phyloP scores from a whole-genome alignment of 192 early-diverging fungal species.

The Chytriomyces confervae region DNA sequence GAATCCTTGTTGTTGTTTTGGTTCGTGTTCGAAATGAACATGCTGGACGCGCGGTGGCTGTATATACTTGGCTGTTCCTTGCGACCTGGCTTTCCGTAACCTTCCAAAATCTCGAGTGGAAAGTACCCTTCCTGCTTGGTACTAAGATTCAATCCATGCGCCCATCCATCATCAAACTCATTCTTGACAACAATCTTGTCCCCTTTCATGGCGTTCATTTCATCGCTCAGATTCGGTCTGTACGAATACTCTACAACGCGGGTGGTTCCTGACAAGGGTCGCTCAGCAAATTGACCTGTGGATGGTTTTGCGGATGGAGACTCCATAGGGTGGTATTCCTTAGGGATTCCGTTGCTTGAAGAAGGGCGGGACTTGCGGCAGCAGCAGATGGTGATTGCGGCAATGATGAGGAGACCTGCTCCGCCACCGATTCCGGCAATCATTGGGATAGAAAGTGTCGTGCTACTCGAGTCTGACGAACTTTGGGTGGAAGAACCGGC shows the following conservation, averaged over 20 bases:
- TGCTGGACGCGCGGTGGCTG: slow-evolving; percentile 15
- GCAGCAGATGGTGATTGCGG: not conserved
- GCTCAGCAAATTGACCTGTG: not conserved
- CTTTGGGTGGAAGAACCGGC: not conserved
- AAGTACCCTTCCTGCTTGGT: slow-evolving; percentile 55
- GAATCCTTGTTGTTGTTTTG: too few relatives aligned
- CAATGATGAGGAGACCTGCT: not conserved
- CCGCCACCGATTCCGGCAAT: slow-evolving; percentile 15
- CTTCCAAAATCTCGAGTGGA: slow-evolving; percentile 44
- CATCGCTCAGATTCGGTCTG: slow-evolving; percentile 1
- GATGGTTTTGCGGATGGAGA: not conserved
- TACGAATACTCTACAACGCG: not conserved
- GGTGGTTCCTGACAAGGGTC: not conserved
- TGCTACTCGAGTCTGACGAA: not conserved
- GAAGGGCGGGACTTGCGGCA: not conserved
- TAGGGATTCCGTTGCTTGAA: not conserved
- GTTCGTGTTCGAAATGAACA: not conserved
- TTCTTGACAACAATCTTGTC: slow-evolving; percentile 23
- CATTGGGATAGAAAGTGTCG: not conserved
- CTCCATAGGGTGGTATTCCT: not conserved
- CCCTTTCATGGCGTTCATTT: not conserved
- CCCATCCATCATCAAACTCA: slow-evolving; percentile 43
- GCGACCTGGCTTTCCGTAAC: not conserved
- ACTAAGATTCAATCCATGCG: slow-evolving; percentile 52
- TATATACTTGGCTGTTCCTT: slow-evolving; percentile 9